Percentiles rank a stretch among this genome's conserved stretches.
These are phyloP conservation scores for Termitomyces eurrhizus DNA, from an alignment of 768 basidiomycete genomes.

Conservation along the genomic window DNA sequence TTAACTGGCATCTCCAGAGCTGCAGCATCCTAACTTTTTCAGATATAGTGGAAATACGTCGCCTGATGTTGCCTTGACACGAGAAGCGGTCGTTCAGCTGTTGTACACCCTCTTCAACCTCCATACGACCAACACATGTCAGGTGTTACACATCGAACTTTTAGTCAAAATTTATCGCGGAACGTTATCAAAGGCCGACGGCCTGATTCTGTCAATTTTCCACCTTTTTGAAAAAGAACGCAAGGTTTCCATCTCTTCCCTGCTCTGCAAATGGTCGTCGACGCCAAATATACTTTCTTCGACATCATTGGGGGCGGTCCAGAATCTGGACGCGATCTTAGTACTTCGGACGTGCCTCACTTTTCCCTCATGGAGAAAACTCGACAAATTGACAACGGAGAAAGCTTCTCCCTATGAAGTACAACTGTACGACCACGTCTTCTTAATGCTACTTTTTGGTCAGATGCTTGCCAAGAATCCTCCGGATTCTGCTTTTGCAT, in stretches of 20 bases:
- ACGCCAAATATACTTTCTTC: too few relatives aligned
- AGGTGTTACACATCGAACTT: too few relatives aligned
- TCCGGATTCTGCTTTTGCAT: too few relatives aligned
- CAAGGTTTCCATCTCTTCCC: too few relatives aligned
- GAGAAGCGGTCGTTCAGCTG: too few relatives aligned
- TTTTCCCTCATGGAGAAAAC: too few relatives aligned
- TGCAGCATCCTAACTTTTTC: conserved; percentile 67
- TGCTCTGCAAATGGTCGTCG: too few relatives aligned
- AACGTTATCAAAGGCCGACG: conserved; percentile 63
- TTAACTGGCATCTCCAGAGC: conserved; percentile 74
- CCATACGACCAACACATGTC: too few relatives aligned
- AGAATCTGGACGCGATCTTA: too few relatives aligned
- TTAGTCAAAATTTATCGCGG: conserved; percentile 73
- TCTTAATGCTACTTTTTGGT: conserved; percentile 64
- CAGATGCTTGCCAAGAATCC: conserved; percentile 59
- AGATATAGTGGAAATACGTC: conserved; percentile 31
- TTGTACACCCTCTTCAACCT: too few relatives aligned
- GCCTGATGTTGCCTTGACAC: conserved; percentile 20
- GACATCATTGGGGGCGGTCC: too few relatives aligned
- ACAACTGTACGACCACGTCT: conserved; percentile 75
- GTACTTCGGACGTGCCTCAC: too few relatives aligned
- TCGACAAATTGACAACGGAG: conserved; percentile 28
- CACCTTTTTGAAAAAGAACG: conserved; percentile 71
- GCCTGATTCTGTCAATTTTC: conserved; percentile 68
- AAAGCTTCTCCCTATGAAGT: conserved; percentile 28